These are phyloP conservation scores for Prinsepia uniflora DNA, from an alignment of 306 rosid genomes.

Conservation along the genomic window DNA sequence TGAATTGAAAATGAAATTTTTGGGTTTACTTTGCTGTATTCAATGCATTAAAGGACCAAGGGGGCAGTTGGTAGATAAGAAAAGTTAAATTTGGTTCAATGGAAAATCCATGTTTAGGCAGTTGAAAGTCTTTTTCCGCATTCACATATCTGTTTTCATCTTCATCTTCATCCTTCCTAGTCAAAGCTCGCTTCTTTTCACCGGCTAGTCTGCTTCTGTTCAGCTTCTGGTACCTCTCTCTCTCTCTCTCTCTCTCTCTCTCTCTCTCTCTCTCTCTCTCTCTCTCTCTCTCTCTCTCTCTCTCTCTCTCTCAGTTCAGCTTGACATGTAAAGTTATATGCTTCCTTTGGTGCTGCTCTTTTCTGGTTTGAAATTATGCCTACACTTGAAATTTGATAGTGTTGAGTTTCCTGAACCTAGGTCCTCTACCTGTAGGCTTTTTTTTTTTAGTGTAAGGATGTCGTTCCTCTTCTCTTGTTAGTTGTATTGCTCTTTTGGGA, in stretches of 20 bases:
- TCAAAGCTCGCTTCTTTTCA: background rate
- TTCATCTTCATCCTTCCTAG: background rate
- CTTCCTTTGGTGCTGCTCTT: background rate
- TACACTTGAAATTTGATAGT: constrained; percentile 6
- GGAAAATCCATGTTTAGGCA: background rate
- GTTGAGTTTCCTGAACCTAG: background rate
- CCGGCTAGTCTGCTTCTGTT: background rate
- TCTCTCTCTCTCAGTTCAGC: background rate
- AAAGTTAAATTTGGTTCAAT: background rate
- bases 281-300: background rate
- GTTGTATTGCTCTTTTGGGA: constrained; percentile 1
- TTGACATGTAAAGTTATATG: background rate
- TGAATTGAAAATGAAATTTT: background rate
- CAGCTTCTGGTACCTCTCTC: background rate
- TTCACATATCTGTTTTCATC: constrained; percentile 13
- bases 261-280: background rate
- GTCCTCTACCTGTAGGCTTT: constrained; percentile 2
- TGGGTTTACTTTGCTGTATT: background rate
- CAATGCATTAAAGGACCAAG: constrained; percentile 1
- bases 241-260: background rate
- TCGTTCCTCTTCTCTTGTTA: constrained; percentile 4
- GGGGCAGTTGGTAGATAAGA: constrained; percentile 13
- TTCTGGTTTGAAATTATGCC: background rate
- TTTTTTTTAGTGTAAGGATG: constrained; percentile 7
- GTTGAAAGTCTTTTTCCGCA: background rate